phyloP scores from a whole-genome alignment of 345 rosid genomes.

The Gossypium thurberi region DNA sequence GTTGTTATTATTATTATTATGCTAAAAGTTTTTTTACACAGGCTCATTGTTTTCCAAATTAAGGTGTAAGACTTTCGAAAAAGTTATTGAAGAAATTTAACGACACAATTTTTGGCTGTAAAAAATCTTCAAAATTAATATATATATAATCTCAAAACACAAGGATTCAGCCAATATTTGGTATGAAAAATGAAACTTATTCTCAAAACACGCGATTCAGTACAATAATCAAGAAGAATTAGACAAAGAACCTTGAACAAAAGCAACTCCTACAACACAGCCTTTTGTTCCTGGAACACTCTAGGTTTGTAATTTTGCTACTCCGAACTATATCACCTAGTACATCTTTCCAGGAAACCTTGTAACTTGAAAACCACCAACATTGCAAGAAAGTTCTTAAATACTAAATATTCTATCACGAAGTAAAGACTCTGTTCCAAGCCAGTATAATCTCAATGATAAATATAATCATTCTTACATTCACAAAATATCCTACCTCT shows the following conservation, averaged over 20 bases:
- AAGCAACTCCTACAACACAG: not conserved
- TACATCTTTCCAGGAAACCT: not conserved
- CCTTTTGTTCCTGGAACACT: not conserved
- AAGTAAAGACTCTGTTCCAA: not conserved
- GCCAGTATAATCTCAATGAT: not conserved
- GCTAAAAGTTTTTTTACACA: too few relatives aligned
- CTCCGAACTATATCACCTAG: not conserved
- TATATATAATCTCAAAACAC: not conserved
- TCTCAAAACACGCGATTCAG: not conserved
- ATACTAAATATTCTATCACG: not conserved
- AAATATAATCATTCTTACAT: not conserved
- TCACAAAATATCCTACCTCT: not conserved
- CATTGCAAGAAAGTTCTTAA: not conserved
- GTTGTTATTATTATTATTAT: too few relatives aligned
- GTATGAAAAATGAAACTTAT: not conserved
- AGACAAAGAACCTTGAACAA: not conserved
- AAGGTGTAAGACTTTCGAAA: too few relatives aligned
- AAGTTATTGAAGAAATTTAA: too few relatives aligned
- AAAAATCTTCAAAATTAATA: too few relatives aligned
- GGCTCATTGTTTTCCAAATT: too few relatives aligned
- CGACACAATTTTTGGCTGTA: not conserved
- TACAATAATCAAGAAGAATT: not conserved
- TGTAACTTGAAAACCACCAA: not conserved
- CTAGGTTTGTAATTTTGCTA: not conserved
- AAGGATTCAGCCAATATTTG: not conserved